These are phyloP conservation scores for Hippophae rhamnoides DNA, from an alignment of 306 rosid genomes.

Conservation along the genomic window DNA sequence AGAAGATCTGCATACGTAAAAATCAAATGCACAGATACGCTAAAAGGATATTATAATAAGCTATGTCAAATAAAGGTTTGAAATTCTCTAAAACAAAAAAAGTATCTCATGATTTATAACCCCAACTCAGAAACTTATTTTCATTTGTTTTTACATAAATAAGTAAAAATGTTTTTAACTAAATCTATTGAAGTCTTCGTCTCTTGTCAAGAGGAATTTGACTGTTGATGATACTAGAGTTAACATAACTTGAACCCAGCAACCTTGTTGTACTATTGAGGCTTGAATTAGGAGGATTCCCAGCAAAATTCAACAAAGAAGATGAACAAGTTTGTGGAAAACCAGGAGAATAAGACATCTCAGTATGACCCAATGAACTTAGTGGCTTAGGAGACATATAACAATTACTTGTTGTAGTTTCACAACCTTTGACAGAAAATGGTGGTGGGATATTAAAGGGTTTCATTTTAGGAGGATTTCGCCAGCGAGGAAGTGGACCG, in stretches of 20 bases:
- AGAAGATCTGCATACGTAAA: neutral
- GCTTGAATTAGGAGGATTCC: slow-evolving; percentile 22
- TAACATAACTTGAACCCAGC: slow-evolving; percentile 5
- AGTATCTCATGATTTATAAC: slow-evolving; percentile 41
- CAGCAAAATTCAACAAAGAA: slow-evolving; percentile 39
- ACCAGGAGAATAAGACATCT: slow-evolving; percentile 9
- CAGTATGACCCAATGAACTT: slow-evolving; percentile 13
- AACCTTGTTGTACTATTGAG: slow-evolving; percentile 18
- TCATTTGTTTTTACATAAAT: slow-evolving; percentile 5
- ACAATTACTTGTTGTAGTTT: slow-evolving; percentile 4
- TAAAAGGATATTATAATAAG: slow-evolving; percentile 6
- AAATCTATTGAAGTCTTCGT: slow-evolving; percentile 33
- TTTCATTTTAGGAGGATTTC: slow-evolving; percentile 37
- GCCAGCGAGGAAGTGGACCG: slow-evolving; percentile 32
- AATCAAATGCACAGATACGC: neutral
- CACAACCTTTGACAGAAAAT: slow-evolving; percentile 24
- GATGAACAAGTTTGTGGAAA: slow-evolving; percentile 46
- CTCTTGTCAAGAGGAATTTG: slow-evolving; percentile 30
- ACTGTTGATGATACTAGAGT: slow-evolving; percentile 19
- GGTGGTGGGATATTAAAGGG: slow-evolving; percentile 48
- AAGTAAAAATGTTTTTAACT: neutral
- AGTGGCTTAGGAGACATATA: slow-evolving; percentile 10
- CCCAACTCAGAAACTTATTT: slow-evolving; percentile 16
- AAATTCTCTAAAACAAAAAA: slow-evolving; percentile 22
- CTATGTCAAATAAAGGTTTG: slow-evolving; percentile 20